Percentiles rank a stretch among this genome's conserved stretches.
phyloP scores from a whole-genome alignment of 495 filamentous ascomycete genomes.

The Amphirosellinia nigrospora region DNA sequence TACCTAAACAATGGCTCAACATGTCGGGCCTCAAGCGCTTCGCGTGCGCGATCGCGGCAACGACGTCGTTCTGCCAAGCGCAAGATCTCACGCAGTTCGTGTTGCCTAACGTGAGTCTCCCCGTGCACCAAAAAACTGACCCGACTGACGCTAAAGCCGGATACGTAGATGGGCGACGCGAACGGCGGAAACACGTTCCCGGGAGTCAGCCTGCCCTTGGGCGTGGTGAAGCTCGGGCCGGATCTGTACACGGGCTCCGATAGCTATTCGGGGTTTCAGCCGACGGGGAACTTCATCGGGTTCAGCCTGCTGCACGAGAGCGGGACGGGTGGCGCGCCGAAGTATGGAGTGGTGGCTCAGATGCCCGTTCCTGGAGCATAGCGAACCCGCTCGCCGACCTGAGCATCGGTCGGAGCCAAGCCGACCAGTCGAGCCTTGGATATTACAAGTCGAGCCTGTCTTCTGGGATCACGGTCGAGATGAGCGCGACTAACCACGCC shows the following conservation, averaged over 20 bases:
- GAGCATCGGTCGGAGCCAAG: slow-evolving; percentile 54
- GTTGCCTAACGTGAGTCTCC: slow-evolving; percentile 27
- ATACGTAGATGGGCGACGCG: slow-evolving; percentile 42
- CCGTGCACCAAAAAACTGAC: neutral
- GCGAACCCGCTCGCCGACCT: slow-evolving; percentile 66
- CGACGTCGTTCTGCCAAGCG: slow-evolving; percentile 5
- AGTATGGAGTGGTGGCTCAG: slow-evolving; percentile 75
- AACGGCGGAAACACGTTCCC: slow-evolving; percentile 74
- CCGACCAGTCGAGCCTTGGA: slow-evolving; percentile 64
- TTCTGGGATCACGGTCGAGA: slow-evolving; percentile 62
- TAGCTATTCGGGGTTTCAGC: slow-evolving; percentile 69
- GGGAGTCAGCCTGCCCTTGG: slow-evolving; percentile 68
- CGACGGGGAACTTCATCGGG: slow-evolving; percentile 65
- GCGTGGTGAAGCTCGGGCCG: slow-evolving; percentile 74
- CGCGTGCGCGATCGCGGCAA: neutral
- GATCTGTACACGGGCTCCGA: slow-evolving; percentile 65
- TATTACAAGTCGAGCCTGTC: slow-evolving; percentile 65
- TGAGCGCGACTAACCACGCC: slow-evolving; percentile 66
- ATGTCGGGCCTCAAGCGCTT: neutral
- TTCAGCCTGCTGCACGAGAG: slow-evolving; percentile 79
- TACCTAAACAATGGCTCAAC: neutral
- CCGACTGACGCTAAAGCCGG: neutral
- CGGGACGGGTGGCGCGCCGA: slow-evolving; percentile 76
- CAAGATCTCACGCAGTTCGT: slow-evolving; percentile 36
- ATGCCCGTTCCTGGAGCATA: slow-evolving; percentile 62